Evolutionary conservation across 352 stramenopile species (phyloP).

Genomic region (Phytophthora cryptogea): DNA sequence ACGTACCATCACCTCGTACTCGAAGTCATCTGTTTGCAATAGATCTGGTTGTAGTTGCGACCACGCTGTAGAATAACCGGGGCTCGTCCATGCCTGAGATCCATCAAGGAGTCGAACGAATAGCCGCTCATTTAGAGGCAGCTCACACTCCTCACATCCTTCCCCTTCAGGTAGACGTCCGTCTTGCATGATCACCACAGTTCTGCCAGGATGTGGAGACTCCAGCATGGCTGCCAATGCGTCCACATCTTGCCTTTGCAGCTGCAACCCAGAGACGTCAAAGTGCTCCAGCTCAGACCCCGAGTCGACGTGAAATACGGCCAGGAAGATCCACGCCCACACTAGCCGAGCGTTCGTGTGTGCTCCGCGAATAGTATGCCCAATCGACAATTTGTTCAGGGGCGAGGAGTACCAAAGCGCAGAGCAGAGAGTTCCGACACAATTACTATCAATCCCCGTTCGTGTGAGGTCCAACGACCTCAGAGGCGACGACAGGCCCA

Average conservation of each 20-base stretch:
- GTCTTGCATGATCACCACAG: slow-evolving; percentile 25
- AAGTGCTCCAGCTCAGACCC: slow-evolving; percentile 28
- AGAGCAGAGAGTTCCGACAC: slow-evolving; percentile 33
- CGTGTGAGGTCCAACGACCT: slow-evolving; percentile 31
- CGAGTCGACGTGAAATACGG: slow-evolving; percentile 48
- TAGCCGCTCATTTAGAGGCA: slow-evolving; percentile 25
- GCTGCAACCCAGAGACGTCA: slow-evolving; percentile 32
- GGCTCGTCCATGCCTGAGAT: slow-evolving; percentile 24
- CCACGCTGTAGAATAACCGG: slow-evolving; percentile 17
- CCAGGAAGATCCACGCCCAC: slow-evolving; percentile 51
- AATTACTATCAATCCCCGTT: slow-evolving; percentile 18
- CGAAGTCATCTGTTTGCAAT: slow-evolving; percentile 5
- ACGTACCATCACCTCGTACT: slow-evolving; percentile 42
- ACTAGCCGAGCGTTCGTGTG: slow-evolving; percentile 22
- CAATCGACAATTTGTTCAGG: slow-evolving; percentile 28
- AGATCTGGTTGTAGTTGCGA: slow-evolving; percentile 12
- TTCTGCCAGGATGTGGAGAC: slow-evolving; percentile 26
- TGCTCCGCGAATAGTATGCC: slow-evolving; percentile 28
- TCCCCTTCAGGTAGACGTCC: slow-evolving; percentile 23
- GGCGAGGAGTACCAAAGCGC: slow-evolving; percentile 28
- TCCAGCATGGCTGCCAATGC: slow-evolving; percentile 17
- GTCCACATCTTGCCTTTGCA: slow-evolving; percentile 10
- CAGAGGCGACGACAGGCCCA: slow-evolving; percentile 26
- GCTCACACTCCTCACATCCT: slow-evolving; percentile 27
- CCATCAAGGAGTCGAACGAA: slow-evolving; percentile 27